phyloP scores from a whole-genome alignment of 2,329 filamentous ascomycete genomes.

The Claviceps quebecensis region DNA sequence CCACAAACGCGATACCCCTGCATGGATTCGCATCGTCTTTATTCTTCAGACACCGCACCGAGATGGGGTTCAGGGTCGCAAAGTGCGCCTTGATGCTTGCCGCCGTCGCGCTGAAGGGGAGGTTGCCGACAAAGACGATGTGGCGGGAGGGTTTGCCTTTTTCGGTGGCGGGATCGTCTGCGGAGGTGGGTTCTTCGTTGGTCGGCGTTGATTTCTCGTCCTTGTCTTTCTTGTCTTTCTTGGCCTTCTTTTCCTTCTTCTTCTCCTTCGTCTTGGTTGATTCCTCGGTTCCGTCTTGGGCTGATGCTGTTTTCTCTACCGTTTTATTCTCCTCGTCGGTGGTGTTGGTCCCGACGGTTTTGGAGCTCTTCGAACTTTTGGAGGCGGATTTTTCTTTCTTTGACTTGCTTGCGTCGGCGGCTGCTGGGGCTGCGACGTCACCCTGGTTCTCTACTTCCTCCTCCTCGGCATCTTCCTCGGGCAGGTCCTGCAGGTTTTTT shows the following conservation, averaged over 20 bases:
- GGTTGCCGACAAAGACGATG: constrained; percentile 49
- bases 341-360: constrained; percentile 5
- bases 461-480: constrained; percentile 18
- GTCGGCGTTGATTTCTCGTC: constrained; percentile 1
- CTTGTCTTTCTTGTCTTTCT: neutral
- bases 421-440: constrained; percentile 8
- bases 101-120: constrained; percentile 69
- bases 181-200: constrained; percentile 7
- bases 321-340: neutral
- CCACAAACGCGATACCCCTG: constrained; percentile 73
- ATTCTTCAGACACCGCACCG: constrained; percentile 55
- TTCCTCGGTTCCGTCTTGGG: neutral
- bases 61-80: constrained; percentile 41
- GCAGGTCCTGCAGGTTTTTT: constrained; percentile 23
- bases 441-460: constrained; percentile 8
- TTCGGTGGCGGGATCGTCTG: constrained; percentile 5
- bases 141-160: constrained; percentile 15
- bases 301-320: too few relatives aligned
- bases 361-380: constrained; percentile 13
- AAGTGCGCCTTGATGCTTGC: constrained; percentile 63
- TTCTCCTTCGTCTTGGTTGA: constrained; percentile 8
- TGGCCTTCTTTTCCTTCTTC: constrained; percentile 14
- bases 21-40: constrained; percentile 45
- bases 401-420: constrained; percentile 13
- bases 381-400: constrained; percentile 8